phyloP scores from a whole-genome alignment of 768 basidiomycete species.

The Tulasnella sp. region DNA sequence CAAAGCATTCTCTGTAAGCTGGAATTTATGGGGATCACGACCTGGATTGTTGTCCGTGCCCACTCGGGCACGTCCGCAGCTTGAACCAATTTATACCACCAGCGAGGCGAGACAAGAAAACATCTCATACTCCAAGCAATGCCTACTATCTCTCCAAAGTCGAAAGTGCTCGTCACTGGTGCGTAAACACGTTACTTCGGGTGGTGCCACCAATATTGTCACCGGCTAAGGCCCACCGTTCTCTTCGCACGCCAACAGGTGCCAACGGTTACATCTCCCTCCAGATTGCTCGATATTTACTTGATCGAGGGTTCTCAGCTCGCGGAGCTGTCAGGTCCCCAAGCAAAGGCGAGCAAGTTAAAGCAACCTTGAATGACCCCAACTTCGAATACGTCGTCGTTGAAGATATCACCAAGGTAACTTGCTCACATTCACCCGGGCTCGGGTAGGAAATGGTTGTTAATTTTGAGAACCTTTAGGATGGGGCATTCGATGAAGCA shows the following conservation, averaged over 20 bases:
- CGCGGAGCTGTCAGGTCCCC: constrained; percentile 25
- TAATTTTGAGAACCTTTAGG: not conserved
- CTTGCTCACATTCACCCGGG: constrained; percentile 32
- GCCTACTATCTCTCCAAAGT: constrained; percentile 40
- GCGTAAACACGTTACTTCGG: constrained; percentile 38
- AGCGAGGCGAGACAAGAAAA: no score
- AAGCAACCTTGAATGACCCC: constrained; percentile 13
- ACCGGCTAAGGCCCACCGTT: no score
- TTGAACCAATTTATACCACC: no score
- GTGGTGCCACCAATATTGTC: not conserved
- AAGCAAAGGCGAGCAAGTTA: constrained; percentile 25
- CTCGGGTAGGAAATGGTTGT: not conserved
- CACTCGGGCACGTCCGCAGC: no score
- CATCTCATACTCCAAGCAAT: constrained; percentile 32
- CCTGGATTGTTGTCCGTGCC: no score
- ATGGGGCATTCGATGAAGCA: constrained; percentile 31
- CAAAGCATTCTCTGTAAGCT: no score
- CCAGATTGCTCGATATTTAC: not conserved
- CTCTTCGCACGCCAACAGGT: not conserved
- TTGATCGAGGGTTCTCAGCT: constrained; percentile 15
- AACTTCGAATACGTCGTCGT: constrained; percentile 30
- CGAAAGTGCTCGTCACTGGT: constrained; percentile 53
- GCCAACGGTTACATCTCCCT: constrained; percentile 16
- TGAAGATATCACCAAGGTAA: constrained; percentile 32
- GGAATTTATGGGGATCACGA: no score